Evolutionary conservation across 495 filamentous ascomycete genomes (phyloP).

Genomic region (Penicillium cosmopolitanum): DNA sequence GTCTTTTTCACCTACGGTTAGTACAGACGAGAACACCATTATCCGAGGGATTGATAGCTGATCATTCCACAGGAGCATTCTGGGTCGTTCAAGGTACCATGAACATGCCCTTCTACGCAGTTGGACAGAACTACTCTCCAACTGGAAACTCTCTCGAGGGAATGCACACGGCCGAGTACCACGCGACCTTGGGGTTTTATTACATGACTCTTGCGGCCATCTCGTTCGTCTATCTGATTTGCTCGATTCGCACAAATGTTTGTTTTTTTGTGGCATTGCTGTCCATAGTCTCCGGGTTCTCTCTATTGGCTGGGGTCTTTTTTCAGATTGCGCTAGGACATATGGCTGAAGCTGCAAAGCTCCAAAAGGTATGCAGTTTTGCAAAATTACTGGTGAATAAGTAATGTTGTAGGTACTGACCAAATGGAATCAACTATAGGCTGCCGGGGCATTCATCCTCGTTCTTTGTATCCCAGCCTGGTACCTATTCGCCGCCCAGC

Average conservation of each 20-base stretch:
- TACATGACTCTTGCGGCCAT: slow-evolving; percentile 48
- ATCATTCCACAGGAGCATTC: slow-evolving; percentile 29
- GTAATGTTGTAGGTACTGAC: background rate
- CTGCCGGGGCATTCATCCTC: slow-evolving; percentile 50
- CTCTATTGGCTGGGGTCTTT: slow-evolving; percentile 58
- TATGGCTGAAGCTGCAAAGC: slow-evolving; percentile 29
- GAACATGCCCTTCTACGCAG: slow-evolving; percentile 38
- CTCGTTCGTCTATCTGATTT: slow-evolving; percentile 68
- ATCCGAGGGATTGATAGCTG: background rate
- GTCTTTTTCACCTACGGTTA: slow-evolving; percentile 57
- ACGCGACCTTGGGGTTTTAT: slow-evolving; percentile 58
- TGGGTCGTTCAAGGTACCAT: slow-evolving; percentile 40
- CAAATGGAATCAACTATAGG: slow-evolving; percentile 13
- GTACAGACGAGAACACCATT: background rate
- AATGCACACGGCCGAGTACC: slow-evolving; percentile 29
- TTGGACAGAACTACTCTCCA: slow-evolving; percentile 37
- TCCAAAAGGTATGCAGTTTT: slow-evolving; percentile 36
- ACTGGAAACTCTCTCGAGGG: slow-evolving; percentile 36
- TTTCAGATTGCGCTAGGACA: slow-evolving; percentile 55
- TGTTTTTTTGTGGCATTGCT: slow-evolving; percentile 69
- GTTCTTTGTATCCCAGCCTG: slow-evolving; percentile 61
- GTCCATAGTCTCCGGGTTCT: slow-evolving; percentile 61
- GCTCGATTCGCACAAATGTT: slow-evolving; percentile 71
- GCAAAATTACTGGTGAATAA: background rate
- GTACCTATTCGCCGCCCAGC: slow-evolving; percentile 66